Conservation (phyloP, 768 basidiomycete species). For the Phaffia australis region DNA sequence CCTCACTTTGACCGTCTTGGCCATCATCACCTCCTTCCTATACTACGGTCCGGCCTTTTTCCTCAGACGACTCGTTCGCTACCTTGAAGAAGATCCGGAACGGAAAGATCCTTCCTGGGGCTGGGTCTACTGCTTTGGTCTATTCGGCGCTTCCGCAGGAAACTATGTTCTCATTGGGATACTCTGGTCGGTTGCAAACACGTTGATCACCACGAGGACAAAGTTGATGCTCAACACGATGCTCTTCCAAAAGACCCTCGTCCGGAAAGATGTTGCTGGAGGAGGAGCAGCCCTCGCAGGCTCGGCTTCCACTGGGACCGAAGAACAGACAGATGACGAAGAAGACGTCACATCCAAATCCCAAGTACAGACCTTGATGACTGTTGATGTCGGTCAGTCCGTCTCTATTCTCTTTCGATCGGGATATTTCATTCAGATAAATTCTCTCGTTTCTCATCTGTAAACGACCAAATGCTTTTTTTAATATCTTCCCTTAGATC, state of each 20-base stretch:
- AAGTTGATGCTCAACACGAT: slow-evolving; percentile 71
- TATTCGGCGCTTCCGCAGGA: slow-evolving; percentile 34
- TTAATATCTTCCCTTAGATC: slow-evolving; percentile 43
- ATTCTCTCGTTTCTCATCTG: too few relatives aligned
- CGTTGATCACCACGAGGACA: slow-evolving; percentile 57
- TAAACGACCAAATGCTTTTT: slow-evolving; percentile 21
- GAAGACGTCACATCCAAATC: slow-evolving; percentile 49
- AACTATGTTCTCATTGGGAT: slow-evolving; percentile 39
- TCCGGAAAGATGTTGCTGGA: slow-evolving; percentile 69
- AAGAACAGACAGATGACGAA: slow-evolving; percentile 41
- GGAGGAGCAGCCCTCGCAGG: slow-evolving; percentile 25
- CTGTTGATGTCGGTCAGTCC: not conserved
- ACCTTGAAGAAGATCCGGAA: slow-evolving; percentile 54
- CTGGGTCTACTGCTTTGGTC: slow-evolving; percentile 48
- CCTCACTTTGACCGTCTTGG: slow-evolving; percentile 31
- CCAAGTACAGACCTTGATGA: slow-evolving; percentile 56
- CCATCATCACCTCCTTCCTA: slow-evolving; percentile 32
- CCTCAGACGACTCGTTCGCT: slow-evolving; percentile 50
- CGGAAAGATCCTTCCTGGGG: slow-evolving; percentile 56
- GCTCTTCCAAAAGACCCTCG: slow-evolving; percentile 72
- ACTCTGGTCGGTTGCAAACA: slow-evolving; percentile 55
- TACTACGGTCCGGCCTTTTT: slow-evolving; percentile 47
- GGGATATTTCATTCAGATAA: too few relatives aligned
- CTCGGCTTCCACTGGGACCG: slow-evolving; percentile 17
- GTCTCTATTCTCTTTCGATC: not conserved